These are phyloP conservation scores for Fusarium coffeatum DNA, from an alignment of 2,329 filamentous ascomycete species.

Conservation along the genomic window DNA sequence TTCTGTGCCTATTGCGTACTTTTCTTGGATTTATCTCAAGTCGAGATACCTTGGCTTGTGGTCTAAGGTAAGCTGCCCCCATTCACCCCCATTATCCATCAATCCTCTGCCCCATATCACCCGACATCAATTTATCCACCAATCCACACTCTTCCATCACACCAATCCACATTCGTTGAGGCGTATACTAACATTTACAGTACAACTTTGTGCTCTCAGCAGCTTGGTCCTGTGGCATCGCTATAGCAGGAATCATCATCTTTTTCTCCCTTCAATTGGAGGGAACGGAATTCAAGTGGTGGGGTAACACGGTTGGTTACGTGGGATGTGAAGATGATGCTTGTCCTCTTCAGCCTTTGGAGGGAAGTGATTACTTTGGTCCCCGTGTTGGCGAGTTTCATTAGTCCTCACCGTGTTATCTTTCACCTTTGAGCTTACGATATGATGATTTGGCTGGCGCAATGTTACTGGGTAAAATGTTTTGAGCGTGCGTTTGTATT, in stretches of 20 bases:
- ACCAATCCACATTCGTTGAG: too few relatives aligned
- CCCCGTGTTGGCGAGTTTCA: slow-evolving; percentile 55
- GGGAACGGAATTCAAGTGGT: slow-evolving; percentile 59
- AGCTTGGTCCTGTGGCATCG: slow-evolving; percentile 62
- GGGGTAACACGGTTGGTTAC: slow-evolving; percentile 59
- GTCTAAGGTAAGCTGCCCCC: slow-evolving; percentile 57
- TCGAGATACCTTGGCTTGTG: slow-evolving; percentile 61
- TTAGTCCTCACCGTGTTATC: background rate
- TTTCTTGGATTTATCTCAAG: slow-evolving; percentile 65
- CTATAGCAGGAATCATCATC: slow-evolving; percentile 63
- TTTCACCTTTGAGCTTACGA: slow-evolving; percentile 2
- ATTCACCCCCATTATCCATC: background rate
- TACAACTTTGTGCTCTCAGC: slow-evolving; percentile 67
- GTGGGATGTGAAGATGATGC: slow-evolving; percentile 57
- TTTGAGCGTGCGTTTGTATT: slow-evolving; percentile 44
- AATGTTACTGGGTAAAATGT: slow-evolving; percentile 30
- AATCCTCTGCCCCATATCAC: too few relatives aligned
- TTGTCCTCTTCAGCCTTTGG: slow-evolving; percentile 53
- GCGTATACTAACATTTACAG: slow-evolving; percentile 45
- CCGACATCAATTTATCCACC: too few relatives aligned
- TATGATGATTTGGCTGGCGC: slow-evolving; percentile 37
- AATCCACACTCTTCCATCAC: too few relatives aligned
- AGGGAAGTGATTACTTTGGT: slow-evolving; percentile 54
- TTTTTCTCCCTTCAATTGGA: slow-evolving; percentile 64
- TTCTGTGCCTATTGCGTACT: slow-evolving; percentile 63